Percentiles rank a stretch among this genome's conserved stretches.
phyloP scores from a whole-genome alignment of 75 land plant species.

The Selaginella tamariscina region DNA sequence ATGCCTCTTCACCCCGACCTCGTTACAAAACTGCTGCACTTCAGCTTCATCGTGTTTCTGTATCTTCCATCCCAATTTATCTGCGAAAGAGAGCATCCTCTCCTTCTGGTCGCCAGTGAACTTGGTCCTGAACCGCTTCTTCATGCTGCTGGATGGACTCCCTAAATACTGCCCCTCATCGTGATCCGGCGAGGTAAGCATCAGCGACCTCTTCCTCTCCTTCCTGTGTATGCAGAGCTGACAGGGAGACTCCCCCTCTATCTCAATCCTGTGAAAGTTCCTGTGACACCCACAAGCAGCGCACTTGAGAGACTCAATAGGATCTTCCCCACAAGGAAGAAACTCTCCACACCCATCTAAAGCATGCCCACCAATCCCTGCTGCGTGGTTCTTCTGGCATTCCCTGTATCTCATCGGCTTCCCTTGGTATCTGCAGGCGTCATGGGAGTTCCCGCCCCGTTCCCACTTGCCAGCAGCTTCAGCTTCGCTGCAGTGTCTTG shows the following conservation, averaged over 20 bases:
- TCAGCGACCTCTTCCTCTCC: neutral
- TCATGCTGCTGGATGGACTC: neutral
- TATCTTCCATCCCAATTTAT: constrained; percentile 7
- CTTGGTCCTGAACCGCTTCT: constrained; percentile 1
- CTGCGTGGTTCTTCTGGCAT: neutral
- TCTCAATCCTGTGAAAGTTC: neutral
- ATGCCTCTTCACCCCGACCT: constrained; percentile 6
- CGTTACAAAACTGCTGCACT: constrained; percentile 13
- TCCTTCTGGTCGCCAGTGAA: constrained; percentile 8
- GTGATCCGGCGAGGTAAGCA: neutral
- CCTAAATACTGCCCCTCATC: neutral
- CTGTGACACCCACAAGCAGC: neutral
- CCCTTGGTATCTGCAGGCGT: neutral
- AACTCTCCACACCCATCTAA: neutral
- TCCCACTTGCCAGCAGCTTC: neutral
- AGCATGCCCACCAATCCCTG: neutral
- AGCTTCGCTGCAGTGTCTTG: neutral
- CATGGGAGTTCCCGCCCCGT: too few species aligned
- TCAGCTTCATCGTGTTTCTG: constrained; percentile 9
- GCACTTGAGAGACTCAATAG: neutral
- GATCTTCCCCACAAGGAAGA: neutral
- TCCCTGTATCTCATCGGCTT: neutral
- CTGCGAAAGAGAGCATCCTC: constrained; percentile 6
- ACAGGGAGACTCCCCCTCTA: neutral
- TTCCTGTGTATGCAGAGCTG: neutral